Conservation (phyloP, 495 filamentous ascomycete species). For the Cryomyces antarcticus region DNA sequence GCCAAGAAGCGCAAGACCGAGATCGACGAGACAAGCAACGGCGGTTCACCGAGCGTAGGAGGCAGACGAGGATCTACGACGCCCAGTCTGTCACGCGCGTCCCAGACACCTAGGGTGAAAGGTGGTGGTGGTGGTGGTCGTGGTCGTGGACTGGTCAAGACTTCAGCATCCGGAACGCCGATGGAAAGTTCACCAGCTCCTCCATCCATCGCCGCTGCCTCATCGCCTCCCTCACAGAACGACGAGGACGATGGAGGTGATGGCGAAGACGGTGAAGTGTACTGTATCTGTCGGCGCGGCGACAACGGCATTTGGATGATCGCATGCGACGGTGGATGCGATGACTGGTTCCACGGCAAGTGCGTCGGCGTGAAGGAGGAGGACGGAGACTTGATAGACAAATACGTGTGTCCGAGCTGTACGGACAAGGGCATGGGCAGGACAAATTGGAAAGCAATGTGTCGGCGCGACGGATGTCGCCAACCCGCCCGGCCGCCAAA, state of each 20-base stretch:
- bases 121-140: constrained; percentile 20
- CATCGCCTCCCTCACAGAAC: neutral
- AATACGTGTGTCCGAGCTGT: constrained; percentile 51
- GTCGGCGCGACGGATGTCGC: constrained; percentile 36
- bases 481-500: constrained; percentile 34
- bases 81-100: constrained; percentile 24
- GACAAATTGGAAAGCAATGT: constrained; percentile 54
- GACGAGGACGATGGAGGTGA: constrained; percentile 25
- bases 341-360: constrained; percentile 56
- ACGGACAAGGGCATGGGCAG: constrained; percentile 26
- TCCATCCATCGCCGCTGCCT: constrained; percentile 13
- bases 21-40: constrained; percentile 21
- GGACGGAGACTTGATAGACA: constrained; percentile 45
- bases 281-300: constrained; percentile 49
- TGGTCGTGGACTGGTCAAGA: constrained; percentile 5
- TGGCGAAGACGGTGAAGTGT: constrained; percentile 20
- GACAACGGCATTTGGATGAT: constrained; percentile 67
- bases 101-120: constrained; percentile 26
- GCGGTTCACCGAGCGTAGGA: constrained; percentile 20
- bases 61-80: constrained; percentile 12
- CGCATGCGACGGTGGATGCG: constrained; percentile 47
- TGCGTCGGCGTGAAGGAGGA: constrained; percentile 42
- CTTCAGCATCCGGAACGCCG: constrained; percentile 21
- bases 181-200: constrained; percentile 13
- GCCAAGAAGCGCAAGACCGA: constrained; percentile 40